A percentile compares a stretch with the other conserved stretches of the same genome.
These are phyloP conservation scores for Halteria grandinella DNA, from an alignment of 73 alveolate species.

Conservation along the genomic window DNA sequence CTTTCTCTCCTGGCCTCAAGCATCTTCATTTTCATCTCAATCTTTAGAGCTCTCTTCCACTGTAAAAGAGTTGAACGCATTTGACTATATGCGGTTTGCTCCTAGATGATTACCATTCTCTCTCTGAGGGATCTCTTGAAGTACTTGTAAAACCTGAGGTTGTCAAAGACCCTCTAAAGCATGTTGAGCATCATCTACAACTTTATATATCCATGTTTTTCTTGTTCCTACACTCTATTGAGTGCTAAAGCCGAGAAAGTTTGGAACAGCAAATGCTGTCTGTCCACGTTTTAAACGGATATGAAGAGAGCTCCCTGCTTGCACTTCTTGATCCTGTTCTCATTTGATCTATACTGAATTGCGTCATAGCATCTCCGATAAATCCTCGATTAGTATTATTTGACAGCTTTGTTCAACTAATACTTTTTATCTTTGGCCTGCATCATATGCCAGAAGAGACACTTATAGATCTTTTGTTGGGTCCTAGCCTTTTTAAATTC, in stretches of 20 bases:
- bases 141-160: background rate
- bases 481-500: background rate
- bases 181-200: slow-evolving; percentile 2
- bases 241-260: slow-evolving; percentile 7
- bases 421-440: background rate
- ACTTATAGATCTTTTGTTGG: background rate
- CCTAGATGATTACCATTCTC: background rate
- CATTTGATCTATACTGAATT: background rate
- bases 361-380: background rate
- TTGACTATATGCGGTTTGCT: background rate
- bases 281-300: background rate
- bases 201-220: background rate
- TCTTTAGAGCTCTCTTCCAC: slow-evolving; percentile 39
- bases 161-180: background rate
- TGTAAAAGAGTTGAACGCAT: background rate
- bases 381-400: background rate
- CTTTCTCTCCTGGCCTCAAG: slow-evolving; percentile 24
- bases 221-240: background rate
- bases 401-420: background rate
- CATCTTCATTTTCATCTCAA: slow-evolving; percentile 24
- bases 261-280: background rate
- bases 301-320: background rate
- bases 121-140: background rate
- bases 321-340: background rate
- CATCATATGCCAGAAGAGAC: background rate